Percentiles rank a stretch among this genome's conserved stretches.
These are phyloP conservation scores for Chlorella vulgaris DNA, from an alignment of 139 green algal species.

Conservation along the genomic window DNA sequence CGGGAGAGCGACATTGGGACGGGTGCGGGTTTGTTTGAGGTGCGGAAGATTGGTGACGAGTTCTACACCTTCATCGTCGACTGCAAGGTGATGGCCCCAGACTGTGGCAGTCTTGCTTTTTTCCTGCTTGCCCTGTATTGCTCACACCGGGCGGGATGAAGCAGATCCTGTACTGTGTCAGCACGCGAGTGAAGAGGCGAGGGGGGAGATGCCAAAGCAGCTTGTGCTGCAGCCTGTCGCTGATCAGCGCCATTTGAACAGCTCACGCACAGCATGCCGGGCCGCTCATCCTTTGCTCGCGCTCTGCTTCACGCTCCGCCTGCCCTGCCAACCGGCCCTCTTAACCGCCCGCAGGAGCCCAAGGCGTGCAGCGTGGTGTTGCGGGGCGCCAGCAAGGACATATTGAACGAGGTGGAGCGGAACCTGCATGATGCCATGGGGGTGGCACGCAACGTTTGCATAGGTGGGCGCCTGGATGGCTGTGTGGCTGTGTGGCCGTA, in stretches of 20 bases:
- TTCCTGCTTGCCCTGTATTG: not conserved
- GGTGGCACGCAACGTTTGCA: conserved; percentile 94
- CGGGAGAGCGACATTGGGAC: conserved; percentile 93
- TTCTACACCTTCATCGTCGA: conserved; percentile 99
- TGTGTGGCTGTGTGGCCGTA: not conserved
- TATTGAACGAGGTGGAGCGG: conserved; percentile 96
- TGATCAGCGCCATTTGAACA: no score
- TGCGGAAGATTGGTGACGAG: conserved; percentile 98
- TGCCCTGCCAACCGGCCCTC: not conserved
- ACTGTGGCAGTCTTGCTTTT: not conserved
- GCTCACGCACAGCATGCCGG: no score
- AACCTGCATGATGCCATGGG: conserved; percentile 97
- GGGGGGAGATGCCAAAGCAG: no score
- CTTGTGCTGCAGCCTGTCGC: no score
- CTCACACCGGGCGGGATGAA: no score
- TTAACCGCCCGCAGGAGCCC: conserved; percentile 59
- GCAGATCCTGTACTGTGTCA: no score
- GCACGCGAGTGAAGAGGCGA: no score
- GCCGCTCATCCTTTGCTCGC: no score
- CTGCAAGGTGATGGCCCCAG: conserved; percentile 68
- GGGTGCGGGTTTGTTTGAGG: conserved; percentile 94
- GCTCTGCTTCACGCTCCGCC: no score
- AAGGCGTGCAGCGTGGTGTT: conserved; percentile 97
- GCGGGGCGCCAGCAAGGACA: conserved; percentile 86
- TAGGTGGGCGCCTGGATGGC: conserved; percentile 21